Conservation (phyloP, 1,284 basidiomycete species). For the Malassezia arunalokei region DNA sequence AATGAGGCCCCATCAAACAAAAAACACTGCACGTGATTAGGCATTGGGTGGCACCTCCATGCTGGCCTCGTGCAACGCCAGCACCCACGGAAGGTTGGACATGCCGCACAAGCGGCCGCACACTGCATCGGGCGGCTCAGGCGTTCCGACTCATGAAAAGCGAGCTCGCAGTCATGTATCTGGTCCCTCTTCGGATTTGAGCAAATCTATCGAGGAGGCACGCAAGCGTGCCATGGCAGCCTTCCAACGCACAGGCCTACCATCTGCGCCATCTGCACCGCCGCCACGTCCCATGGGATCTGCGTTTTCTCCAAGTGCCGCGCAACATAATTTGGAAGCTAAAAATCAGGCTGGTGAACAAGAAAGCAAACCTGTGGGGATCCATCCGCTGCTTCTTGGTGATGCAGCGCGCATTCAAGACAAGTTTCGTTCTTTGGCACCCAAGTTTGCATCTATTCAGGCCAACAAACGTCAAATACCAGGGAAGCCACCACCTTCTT, state of each 20-base stretch:
- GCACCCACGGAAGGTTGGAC: not conserved
- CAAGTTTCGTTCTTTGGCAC: constrained; percentile 6
- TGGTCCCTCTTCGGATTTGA: not conserved
- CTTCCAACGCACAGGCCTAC: constrained; percentile 10
- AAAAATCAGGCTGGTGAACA: not conserved
- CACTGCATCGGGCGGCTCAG: not conserved
- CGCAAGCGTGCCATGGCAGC: constrained; percentile 10
- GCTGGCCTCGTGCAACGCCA: no score
- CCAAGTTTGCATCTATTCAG: constrained; percentile 12
- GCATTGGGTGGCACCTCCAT: not conserved
- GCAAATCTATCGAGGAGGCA: constrained; percentile 13
- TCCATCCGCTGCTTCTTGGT: constrained; percentile 32
- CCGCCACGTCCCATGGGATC: not conserved
- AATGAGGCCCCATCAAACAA: not conserved
- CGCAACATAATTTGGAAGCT: not conserved
- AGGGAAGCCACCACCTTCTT: not conserved
- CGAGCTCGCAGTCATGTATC: not conserved
- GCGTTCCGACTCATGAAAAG: not conserved
- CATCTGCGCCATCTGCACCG: not conserved
- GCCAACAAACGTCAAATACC: constrained; percentile 7
- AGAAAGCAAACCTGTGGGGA: constrained; percentile 19
- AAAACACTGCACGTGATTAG: not conserved
- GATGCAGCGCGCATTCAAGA: constrained; percentile 13
- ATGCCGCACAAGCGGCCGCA: constrained; percentile 14
- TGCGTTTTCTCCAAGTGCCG: not conserved